Evolutionary conservation across 2,329 filamentous ascomycete genomes (phyloP).

Genomic region (Ophiostoma tasmaniense): DNA sequence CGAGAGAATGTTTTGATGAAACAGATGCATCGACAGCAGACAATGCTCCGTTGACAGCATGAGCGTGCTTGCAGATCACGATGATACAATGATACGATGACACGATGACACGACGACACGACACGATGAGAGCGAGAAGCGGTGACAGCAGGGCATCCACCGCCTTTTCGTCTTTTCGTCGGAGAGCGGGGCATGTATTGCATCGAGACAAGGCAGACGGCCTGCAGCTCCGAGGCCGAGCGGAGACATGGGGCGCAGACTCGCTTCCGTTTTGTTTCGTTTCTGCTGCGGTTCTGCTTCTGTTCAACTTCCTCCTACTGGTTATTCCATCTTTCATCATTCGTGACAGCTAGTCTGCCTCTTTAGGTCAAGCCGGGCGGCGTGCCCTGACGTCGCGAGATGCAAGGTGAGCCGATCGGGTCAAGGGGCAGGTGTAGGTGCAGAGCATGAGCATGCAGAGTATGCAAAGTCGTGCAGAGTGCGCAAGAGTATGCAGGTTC

Average conservation of each 20-base stretch:
- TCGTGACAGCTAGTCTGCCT: not conserved
- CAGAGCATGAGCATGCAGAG: no score
- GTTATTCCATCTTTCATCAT: not conserved
- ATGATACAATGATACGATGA: not conserved
- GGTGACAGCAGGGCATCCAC: constrained; percentile 8
- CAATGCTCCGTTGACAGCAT: not conserved
- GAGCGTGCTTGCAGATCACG: not conserved
- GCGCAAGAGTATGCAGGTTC: not conserved
- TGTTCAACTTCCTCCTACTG: no score
- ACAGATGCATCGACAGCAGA: not conserved
- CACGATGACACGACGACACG: not conserved
- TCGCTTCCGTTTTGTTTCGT: not conserved
- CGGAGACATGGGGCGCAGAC: constrained; percentile 1
- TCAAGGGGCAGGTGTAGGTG: not conserved
- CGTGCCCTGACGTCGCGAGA: not conserved
- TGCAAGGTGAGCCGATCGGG: not conserved
- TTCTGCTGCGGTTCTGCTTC: no score
- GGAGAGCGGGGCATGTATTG: not conserved
- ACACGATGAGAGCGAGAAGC: not conserved
- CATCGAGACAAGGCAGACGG: not conserved
- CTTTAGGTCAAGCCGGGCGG: not conserved
- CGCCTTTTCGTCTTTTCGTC: constrained; percentile 11
- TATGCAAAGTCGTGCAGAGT: not conserved
- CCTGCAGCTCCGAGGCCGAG: not conserved
- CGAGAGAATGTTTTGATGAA: not conserved